Evolutionary conservation across 768 basidiomycete species (phyloP).

Genomic region (Macrolepiota albuminosa): DNA sequence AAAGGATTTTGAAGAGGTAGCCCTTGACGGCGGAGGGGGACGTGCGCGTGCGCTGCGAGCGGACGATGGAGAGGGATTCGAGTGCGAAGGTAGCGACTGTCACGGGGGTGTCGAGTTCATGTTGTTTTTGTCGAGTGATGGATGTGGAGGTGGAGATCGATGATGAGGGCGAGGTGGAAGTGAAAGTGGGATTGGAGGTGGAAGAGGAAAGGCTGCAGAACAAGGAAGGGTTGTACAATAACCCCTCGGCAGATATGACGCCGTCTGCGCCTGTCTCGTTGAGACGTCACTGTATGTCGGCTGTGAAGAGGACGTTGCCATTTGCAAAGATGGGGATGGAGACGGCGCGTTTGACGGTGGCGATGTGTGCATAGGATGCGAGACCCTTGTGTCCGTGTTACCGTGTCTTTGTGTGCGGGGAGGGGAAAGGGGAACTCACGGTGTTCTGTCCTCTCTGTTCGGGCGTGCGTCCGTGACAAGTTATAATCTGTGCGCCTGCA

Average conservation of each 20-base stretch:
- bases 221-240: slow-evolving; percentile 87
- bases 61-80: slow-evolving; percentile 58
- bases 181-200: background rate
- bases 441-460: slow-evolving; percentile 88
- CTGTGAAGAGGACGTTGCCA: slow-evolving; percentile 55
- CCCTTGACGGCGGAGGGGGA: slow-evolving; percentile 74
- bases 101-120: background rate
- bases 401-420: background rate
- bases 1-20: slow-evolving; percentile 90
- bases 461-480: slow-evolving; percentile 86
- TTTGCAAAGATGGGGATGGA: slow-evolving; percentile 95
- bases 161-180: background rate
- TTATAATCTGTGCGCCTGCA: slow-evolving; percentile 92
- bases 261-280: slow-evolving; percentile 38
- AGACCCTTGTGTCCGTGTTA: background rate
- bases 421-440: slow-evolving; percentile 25
- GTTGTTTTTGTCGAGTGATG: background rate
- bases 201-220: slow-evolving; percentile 39
- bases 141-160: background rate
- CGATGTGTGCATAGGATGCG: slow-evolving; percentile 14
- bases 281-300: background rate
- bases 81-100: background rate
- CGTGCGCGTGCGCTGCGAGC: slow-evolving; percentile 57
- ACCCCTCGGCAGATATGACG: slow-evolving; percentile 93
- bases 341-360: slow-evolving; percentile 66